These are phyloP conservation scores for Lentinula sp. DNA, from an alignment of 768 basidiomycete species.

Conservation along the genomic window DNA sequence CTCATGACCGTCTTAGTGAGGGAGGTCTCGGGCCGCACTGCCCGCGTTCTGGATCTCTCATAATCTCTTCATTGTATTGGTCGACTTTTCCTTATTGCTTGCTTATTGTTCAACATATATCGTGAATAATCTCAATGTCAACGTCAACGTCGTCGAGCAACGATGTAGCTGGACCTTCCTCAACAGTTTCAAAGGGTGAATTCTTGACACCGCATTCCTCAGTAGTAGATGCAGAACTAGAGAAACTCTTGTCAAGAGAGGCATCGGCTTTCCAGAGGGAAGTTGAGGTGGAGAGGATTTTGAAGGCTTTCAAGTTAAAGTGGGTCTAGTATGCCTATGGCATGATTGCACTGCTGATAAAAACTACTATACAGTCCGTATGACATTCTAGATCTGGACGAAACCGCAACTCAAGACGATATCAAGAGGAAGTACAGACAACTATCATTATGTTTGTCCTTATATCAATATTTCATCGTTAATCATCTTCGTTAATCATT, in stretches of 20 bases:
- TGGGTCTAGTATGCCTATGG: conserved; percentile 29
- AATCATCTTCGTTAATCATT: background rate
- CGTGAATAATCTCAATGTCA: conserved; percentile 1
- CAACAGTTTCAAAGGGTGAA: background rate
- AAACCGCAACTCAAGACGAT: conserved; percentile 65
- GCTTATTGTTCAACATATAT: background rate
- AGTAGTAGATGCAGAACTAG: conserved; percentile 54
- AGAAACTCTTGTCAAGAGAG: conserved; percentile 72
- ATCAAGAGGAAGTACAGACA: conserved; percentile 88
- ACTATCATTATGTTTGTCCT: conserved; percentile 68
- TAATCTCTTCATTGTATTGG: background rate
- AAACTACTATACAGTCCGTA: conserved; percentile 62
- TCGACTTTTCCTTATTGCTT: conserved; percentile 10
- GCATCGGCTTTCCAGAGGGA: conserved; percentile 84
- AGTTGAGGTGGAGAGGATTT: conserved; percentile 84
- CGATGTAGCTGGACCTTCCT: conserved; percentile 8
- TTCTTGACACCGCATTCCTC: conserved; percentile 14
- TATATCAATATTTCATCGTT: background rate
- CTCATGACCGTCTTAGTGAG: background rate
- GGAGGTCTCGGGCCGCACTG: background rate
- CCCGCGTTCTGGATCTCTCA: background rate
- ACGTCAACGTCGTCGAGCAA: conserved; percentile 14
- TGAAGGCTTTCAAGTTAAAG: conserved; percentile 97
- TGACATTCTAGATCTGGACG: conserved; percentile 82
- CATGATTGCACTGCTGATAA: background rate